Evolutionary conservation across 192 early-diverging fungal species (phyloP).

Genomic region (Podila verticillata): DNA sequence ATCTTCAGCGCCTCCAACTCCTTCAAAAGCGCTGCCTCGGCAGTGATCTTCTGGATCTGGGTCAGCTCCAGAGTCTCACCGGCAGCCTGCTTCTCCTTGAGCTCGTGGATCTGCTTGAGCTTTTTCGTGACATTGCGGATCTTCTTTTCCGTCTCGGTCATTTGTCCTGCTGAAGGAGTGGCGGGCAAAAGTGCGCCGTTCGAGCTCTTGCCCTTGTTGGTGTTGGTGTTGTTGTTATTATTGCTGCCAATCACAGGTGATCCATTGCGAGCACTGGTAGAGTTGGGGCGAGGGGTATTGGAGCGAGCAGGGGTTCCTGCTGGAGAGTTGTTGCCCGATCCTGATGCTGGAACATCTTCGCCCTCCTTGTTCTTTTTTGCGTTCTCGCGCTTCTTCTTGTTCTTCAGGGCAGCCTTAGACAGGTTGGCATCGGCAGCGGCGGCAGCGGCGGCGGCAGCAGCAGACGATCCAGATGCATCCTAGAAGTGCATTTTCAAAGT

Average conservation of each 20-base stretch:
- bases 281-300: constrained; percentile 36
- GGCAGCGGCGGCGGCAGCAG: constrained; percentile 11
- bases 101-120: constrained; percentile 86
- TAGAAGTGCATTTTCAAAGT: neutral
- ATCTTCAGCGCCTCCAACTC: constrained; percentile 59
- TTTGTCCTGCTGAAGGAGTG: constrained; percentile 28
- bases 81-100: constrained; percentile 78
- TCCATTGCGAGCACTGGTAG: constrained; percentile 5
- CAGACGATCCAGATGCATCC: too few species aligned
- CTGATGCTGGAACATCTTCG: constrained; percentile 27
- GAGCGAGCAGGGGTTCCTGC: constrained; percentile 9
- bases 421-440: constrained; percentile 35
- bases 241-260: constrained; percentile 28
- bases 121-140: constrained; percentile 91
- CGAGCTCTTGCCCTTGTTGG: constrained; percentile 16
- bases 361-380: constrained; percentile 65
- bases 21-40: constrained; percentile 67
- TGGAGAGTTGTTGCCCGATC: constrained; percentile 28
- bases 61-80: constrained; percentile 88
- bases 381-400: constrained; percentile 77
- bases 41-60: constrained; percentile 78
- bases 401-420: constrained; percentile 70
- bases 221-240: constrained; percentile 8
- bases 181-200: constrained; percentile 36
- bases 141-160: constrained; percentile 86